These are phyloP conservation scores for Nemania bipapillata DNA, from an alignment of 2,329 filamentous ascomycete species.

Conservation along the genomic window DNA sequence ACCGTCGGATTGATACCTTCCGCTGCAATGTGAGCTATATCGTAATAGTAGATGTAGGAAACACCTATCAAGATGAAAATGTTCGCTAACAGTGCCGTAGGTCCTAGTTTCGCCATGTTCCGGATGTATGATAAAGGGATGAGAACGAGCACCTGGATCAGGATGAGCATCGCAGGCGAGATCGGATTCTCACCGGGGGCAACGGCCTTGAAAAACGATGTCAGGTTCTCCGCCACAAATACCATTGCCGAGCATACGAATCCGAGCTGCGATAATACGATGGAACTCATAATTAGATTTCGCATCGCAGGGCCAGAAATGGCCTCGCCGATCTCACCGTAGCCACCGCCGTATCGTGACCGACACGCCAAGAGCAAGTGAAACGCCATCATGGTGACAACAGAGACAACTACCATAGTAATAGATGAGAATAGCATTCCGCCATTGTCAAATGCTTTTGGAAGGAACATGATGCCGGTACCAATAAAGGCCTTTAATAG, in stretches of 20 bases:
- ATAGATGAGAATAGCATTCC: slow-evolving; percentile 79
- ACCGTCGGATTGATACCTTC: slow-evolving; percentile 70
- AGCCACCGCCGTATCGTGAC: slow-evolving; percentile 72
- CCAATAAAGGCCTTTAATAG: slow-evolving; percentile 82
- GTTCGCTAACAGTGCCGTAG: slow-evolving; percentile 75
- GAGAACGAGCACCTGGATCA: slow-evolving; percentile 71
- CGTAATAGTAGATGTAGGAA: slow-evolving; percentile 78
- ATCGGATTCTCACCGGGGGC: slow-evolving; percentile 61
- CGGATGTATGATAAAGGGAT: slow-evolving; percentile 76
- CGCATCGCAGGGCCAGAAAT: slow-evolving; percentile 73
- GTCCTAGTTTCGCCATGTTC: slow-evolving; percentile 79
- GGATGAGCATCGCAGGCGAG: slow-evolving; percentile 69
- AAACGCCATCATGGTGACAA: slow-evolving; percentile 76
- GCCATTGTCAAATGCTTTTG: slow-evolving; percentile 79
- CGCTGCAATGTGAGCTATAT: slow-evolving; percentile 66
- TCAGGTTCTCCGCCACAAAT: slow-evolving; percentile 79
- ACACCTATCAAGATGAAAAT: slow-evolving; percentile 77
- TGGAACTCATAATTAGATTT: slow-evolving; percentile 73
- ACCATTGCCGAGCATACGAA: slow-evolving; percentile 83
- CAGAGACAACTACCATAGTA: slow-evolving; percentile 72
- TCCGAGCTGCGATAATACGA: slow-evolving; percentile 78
- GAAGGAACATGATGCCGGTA: slow-evolving; percentile 83
- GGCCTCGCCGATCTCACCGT: slow-evolving; percentile 76
- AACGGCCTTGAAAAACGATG: slow-evolving; percentile 73
- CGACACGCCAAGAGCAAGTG: slow-evolving; percentile 76